phyloP scores from a whole-genome alignment of 2,329 filamentous ascomycete species.

The Colletotrichum tanaceti region DNA sequence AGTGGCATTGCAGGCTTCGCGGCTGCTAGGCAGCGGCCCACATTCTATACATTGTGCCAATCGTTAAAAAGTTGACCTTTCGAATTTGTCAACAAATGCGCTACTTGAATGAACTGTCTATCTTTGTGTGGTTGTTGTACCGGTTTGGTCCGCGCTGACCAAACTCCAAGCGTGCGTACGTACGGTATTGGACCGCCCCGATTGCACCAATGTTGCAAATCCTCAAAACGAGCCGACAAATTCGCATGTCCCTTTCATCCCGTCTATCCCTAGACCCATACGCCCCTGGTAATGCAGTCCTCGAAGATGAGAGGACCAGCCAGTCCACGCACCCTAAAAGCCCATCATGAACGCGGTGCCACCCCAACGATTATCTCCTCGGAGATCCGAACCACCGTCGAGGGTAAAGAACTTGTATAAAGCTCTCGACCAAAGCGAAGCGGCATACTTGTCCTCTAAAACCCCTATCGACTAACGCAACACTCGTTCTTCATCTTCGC shows the following conservation, averaged over 20 bases:
- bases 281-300: not conserved
- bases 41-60: constrained; percentile 13
- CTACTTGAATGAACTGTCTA: too few relatives aligned
- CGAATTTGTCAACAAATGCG: not conserved
- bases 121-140: not conserved
- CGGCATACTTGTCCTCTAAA: not conserved
- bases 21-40: constrained; percentile 24
- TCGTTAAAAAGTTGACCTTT: not conserved
- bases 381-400: not conserved
- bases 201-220: not conserved
- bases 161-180: not conserved
- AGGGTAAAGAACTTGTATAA: not conserved
- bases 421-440: not conserved
- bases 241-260: not conserved
- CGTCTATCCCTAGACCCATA: not conserved
- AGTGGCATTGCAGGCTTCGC: not conserved
- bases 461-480: not conserved
- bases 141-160: not conserved
- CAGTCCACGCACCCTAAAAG: not conserved
- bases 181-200: not conserved
- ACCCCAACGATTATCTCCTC: not conserved
- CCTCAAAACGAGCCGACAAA: not conserved
- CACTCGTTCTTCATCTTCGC: not conserved
- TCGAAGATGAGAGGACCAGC: not conserved
- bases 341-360: not conserved